Evolutionary conservation across 2,329 filamentous ascomycete genomes (phyloP).

Genomic region (Neocatenulostroma microsporum): DNA sequence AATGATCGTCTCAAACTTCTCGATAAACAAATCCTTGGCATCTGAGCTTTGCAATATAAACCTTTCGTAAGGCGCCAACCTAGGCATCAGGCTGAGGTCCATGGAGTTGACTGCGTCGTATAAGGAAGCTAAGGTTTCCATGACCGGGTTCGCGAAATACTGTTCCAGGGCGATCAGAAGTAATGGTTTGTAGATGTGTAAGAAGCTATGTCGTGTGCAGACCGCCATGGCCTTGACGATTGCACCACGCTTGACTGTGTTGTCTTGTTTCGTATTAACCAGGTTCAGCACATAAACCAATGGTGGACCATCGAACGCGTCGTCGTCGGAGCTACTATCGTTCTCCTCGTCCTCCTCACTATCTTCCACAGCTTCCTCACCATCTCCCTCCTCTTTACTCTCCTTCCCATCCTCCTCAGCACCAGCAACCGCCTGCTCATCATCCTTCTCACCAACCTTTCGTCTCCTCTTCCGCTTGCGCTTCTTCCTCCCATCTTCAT

Average conservation of each 20-base stretch:
- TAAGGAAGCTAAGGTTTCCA: constrained; percentile 78
- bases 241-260: constrained; percentile 81
- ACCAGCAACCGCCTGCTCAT: constrained; percentile 39
- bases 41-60: constrained; percentile 83
- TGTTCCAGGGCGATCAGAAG: constrained; percentile 86
- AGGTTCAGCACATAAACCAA: constrained; percentile 95
- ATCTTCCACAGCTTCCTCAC: constrained; percentile 42
- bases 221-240: constrained; percentile 98
- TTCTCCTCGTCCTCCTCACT: constrained; percentile 39
- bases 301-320: constrained; percentile 69
- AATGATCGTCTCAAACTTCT: constrained; percentile 95
- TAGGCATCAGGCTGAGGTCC: constrained; percentile 91
- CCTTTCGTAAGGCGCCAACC: constrained; percentile 71
- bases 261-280: constrained; percentile 97
- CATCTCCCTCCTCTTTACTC: constrained; percentile 30
- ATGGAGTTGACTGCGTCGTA: constrained; percentile 93
- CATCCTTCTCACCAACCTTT: constrained; percentile 16
- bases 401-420: constrained; percentile 38
- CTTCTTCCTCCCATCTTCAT: constrained; percentile 48
- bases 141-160: constrained; percentile 86
- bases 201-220: constrained; percentile 91
- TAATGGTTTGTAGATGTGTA: constrained; percentile 98
- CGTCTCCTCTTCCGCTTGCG: constrained; percentile 37
- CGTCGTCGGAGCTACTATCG: constrained; percentile 42
- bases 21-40: constrained; percentile 91